phyloP scores from a whole-genome alignment of 768 basidiomycete genomes.

The Tulasnella sp. region DNA sequence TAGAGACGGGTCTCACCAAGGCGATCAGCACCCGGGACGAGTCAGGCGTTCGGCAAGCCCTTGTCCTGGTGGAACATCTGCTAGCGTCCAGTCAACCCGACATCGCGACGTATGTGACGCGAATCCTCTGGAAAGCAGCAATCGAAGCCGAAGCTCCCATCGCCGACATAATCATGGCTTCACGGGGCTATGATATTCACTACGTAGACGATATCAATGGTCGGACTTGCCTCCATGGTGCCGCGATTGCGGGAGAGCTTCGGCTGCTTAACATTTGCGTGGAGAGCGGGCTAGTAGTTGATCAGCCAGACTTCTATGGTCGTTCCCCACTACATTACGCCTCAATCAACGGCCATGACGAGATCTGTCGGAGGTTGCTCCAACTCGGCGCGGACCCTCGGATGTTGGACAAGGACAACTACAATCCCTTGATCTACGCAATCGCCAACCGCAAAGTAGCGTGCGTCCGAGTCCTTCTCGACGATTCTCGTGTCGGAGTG shows the following conservation, averaged over 20 bases:
- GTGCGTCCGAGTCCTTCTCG: slow-evolving; percentile 79
- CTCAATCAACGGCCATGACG: slow-evolving; percentile 83
- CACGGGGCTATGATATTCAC: slow-evolving; percentile 76
- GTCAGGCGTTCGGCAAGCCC: slow-evolving; percentile 62
- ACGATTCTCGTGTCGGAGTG: slow-evolving; percentile 61
- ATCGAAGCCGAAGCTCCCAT: slow-evolving; percentile 73
- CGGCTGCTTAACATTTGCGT: slow-evolving; percentile 80
- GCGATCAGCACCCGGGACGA: slow-evolving; percentile 63
- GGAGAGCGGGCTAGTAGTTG: slow-evolving; percentile 61
- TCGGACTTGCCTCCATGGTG: slow-evolving; percentile 88
- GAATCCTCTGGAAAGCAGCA: slow-evolving; percentile 93
- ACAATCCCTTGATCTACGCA: slow-evolving; percentile 90
- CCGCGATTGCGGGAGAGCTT: slow-evolving; percentile 76
- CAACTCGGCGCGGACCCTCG: slow-evolving; percentile 59
- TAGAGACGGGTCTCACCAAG: slow-evolving; percentile 81
- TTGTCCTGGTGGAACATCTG: slow-evolving; percentile 61
- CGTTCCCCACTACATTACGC: slow-evolving; percentile 94
- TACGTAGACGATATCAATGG: slow-evolving; percentile 98
- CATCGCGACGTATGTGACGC: slow-evolving; percentile 66
- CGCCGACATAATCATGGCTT: slow-evolving; percentile 68
- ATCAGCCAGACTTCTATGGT: slow-evolving; percentile 83
- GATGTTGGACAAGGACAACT: slow-evolving; percentile 86
- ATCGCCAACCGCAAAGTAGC: slow-evolving; percentile 78
- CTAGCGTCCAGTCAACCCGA: slow-evolving; percentile 55
- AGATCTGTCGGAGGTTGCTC: slow-evolving; percentile 71